phyloP scores from a whole-genome alignment of 345 rosid genomes.

The Eucalyptus coolabah region DNA sequence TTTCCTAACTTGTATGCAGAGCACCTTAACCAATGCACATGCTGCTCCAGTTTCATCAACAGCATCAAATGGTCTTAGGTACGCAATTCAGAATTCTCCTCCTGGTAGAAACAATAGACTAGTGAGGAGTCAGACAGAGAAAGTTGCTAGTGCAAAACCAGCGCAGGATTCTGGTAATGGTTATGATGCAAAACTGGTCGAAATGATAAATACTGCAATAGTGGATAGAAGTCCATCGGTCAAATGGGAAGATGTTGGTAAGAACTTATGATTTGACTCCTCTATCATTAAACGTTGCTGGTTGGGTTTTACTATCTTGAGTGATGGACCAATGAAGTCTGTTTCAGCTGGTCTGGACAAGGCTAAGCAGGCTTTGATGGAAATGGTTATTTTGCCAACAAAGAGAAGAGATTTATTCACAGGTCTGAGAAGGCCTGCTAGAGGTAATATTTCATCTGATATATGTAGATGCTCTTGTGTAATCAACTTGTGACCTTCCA shows the following conservation, averaged over 20 bases:
- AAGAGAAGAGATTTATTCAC: constrained; percentile 92
- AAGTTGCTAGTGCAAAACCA: constrained; percentile 34
- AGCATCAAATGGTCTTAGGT: constrained; percentile 25
- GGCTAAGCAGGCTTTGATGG: constrained; percentile 91
- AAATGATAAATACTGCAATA: constrained; percentile 78
- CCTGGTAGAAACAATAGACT: constrained; percentile 17
- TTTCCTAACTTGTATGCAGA: constrained; percentile 32
- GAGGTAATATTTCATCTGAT: constrained; percentile 36
- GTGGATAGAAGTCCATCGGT: constrained; percentile 95
- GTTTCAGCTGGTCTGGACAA: constrained; percentile 86
- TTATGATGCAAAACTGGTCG: constrained; percentile 68
- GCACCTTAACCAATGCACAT: constrained; percentile 23
- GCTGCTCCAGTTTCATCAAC: constrained; percentile 39
- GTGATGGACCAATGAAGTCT: not conserved
- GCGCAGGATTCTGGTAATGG: constrained; percentile 41
- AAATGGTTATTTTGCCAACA: constrained; percentile 94
- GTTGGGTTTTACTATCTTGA: not conserved
- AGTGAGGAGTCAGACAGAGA: constrained; percentile 21
- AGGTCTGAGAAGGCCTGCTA: constrained; percentile 91
- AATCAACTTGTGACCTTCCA: not conserved
- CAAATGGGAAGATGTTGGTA: constrained; percentile 98
- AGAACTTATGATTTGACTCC: not conserved
- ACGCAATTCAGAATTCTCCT: constrained; percentile 16
- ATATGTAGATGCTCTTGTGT: not conserved
- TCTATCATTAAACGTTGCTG: not conserved